Base-by-base conservation (phyloP, 352 stramenopile genomes). In the Thraustotheca clavata region DNA sequence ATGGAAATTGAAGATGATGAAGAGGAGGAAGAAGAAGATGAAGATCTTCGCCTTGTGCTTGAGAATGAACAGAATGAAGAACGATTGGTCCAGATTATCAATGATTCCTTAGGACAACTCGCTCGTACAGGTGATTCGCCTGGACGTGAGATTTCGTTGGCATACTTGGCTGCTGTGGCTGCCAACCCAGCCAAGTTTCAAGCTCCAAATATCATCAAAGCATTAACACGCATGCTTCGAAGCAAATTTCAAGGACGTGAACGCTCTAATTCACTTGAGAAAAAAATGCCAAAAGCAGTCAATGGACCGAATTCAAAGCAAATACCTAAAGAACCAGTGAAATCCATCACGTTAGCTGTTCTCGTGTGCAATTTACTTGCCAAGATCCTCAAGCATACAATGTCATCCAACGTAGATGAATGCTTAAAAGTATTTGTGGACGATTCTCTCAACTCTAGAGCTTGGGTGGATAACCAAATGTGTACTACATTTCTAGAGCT, bases 371-470 rank as follows among this genome's bases (percentile, higher is more conserved):
- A 94, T 49, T 40, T 91, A 33, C 49, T 94, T 24, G 69, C 87
- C 9, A 71, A 78, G 18, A 72, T 94, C 18, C 59, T 91, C 20
- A 89, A 89, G 73, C 74, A 83, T 57, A 12, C 39, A 20, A 12
- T 49, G 5, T 26, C 52, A 26, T 73, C 76, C 5, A 92, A 83
- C 83, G 80, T 83, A 16, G 71, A 88, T 24, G 85, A 94, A 66
- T 91, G 79, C 54, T 76, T 91, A 32, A 94, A 92, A 66, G 85
- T 94, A 18, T 94, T 91, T 70, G 66, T 94, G 2, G 83, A 92
- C 39, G 85, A 94, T 69, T 89, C 85, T 4, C 71, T 94, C 11
- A 83, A 82, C 62, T 75, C 78, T n/a, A 76, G 85, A 43, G 70
- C 86, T 14, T 94, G 85, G 85, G 85, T 94, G 0, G 83, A 94